Conservation (phyloP, 2,329 filamentous ascomycete species). For the Bipolaris bicolor region DNA sequence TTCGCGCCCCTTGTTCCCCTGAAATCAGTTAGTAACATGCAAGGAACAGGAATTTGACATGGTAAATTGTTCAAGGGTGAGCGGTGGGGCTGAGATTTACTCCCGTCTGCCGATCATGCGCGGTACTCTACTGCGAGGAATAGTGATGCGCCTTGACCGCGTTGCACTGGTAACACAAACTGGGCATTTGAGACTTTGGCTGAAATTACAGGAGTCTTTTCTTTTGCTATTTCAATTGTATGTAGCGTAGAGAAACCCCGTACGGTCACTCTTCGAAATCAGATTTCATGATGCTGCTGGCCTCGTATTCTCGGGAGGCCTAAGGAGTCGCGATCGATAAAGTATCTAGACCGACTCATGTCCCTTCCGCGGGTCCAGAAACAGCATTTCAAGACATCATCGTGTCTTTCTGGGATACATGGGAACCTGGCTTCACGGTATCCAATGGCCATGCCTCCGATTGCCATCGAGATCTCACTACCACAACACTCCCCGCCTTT, state of each 20-base stretch:
- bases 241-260: background rate
- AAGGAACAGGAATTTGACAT: background rate
- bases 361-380: background rate
- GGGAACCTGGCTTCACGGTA: background rate
- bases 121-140: background rate
- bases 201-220: background rate
- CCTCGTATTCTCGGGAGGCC: background rate
- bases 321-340: background rate
- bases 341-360: background rate
- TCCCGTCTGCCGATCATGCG: constrained; percentile 1
- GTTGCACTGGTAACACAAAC: background rate
- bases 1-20: background rate
- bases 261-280: background rate
- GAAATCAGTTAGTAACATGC: background rate
- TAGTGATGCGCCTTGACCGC: background rate
- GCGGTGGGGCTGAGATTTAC: background rate
- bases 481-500: background rate
- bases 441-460: background rate
- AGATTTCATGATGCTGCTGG: too few species aligned
- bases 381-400: background rate
- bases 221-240: background rate
- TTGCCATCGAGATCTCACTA: background rate
- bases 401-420: background rate
- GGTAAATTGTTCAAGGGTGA: background rate
- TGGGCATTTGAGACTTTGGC: background rate